phyloP scores from a whole-genome alignment of 1,139 yeast species.

The Debaryomyces nepalensis region DNA sequence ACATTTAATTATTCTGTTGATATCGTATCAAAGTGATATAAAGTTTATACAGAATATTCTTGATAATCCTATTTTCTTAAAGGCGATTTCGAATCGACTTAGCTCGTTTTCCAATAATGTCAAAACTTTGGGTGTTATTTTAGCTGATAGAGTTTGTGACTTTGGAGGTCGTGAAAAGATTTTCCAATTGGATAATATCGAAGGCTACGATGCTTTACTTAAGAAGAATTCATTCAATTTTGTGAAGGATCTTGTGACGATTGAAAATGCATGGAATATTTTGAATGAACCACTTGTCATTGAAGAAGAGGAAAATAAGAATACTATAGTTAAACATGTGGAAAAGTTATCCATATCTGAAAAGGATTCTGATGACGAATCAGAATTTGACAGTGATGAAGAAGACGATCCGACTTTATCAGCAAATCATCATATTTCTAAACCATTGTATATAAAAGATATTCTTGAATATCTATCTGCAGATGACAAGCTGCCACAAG shows the following conservation, averaged over 20 bases:
- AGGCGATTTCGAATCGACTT: conserved; percentile 50
- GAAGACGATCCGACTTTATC: conserved; percentile 55
- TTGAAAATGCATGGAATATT: conserved; percentile 9
- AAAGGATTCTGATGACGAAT: conserved; percentile 18
- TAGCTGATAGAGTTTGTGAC: conserved; percentile 52
- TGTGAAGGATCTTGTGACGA: conserved; percentile 9
- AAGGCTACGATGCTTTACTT: conserved; percentile 3
- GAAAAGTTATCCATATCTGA: conserved; percentile 15
- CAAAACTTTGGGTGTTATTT: conserved; percentile 47
- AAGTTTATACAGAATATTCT: conserved; percentile 25
- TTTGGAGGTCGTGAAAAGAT: conserved; percentile 36
- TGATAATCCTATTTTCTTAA: conserved; percentile 36
- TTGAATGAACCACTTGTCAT: conserved; percentile 7
- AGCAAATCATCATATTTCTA: conserved; percentile 39
- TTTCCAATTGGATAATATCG: conserved; percentile 36
- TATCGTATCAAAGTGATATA: conserved; percentile 26
- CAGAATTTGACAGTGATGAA: conserved; percentile 53
- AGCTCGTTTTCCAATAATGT: conserved; percentile 46
- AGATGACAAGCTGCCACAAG: conserved; percentile 47
- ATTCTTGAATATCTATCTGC: conserved; percentile 55
- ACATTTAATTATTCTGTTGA: conserved; percentile 33
- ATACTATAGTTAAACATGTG: not conserved
- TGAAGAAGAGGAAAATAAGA: conserved; percentile 4
- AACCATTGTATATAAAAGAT: conserved; percentile 68
- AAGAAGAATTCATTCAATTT: not conserved